Evolutionary conservation across 129 eudicot genomes (phyloP).

Genomic region (Oenanthe sinensis): DNA sequence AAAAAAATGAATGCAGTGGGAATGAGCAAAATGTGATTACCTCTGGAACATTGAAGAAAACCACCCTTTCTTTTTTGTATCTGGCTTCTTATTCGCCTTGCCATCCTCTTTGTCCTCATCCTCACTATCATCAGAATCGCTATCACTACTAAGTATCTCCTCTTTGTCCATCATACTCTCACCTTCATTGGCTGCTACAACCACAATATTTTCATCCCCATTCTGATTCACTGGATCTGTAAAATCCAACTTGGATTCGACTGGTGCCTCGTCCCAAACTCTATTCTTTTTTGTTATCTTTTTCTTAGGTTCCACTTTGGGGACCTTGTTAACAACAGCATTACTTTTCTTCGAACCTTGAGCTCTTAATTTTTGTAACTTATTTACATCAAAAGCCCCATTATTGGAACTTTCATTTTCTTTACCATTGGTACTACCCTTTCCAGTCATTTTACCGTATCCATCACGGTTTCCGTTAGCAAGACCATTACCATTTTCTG

Average conservation of each 20-base stretch:
- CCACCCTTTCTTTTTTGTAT: conserved; percentile 81
- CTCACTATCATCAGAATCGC: conserved; percentile 73
- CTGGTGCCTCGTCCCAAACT: conserved; percentile 78
- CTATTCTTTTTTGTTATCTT: conserved; percentile 68
- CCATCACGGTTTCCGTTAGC: conserved; percentile 22
- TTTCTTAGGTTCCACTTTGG: conserved; percentile 71
- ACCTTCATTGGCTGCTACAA: conserved; percentile 56
- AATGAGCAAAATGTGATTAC: conserved; percentile 24
- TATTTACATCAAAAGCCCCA: conserved; percentile 92
- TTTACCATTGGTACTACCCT: conserved; percentile 44
- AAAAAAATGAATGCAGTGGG: neutral
- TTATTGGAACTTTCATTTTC: conserved; percentile 39
- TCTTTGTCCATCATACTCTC: conserved; percentile 99
- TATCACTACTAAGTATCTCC: conserved; percentile 79
- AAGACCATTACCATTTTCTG: conserved; percentile 65
- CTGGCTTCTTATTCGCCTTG: conserved; percentile 32
- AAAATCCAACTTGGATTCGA: conserved; percentile 63
- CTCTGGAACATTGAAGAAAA: conserved; percentile 95
- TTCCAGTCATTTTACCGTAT: conserved; percentile 26
- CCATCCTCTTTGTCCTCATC: conserved; percentile 19
- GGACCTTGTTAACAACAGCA: conserved; percentile 44
- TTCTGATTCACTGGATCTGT: conserved; percentile 76
- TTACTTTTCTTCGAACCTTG: conserved; percentile 72
- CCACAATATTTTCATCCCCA: conserved; percentile 43
- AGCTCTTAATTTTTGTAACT: conserved; percentile 64